Evolutionary conservation across 2,329 filamentous ascomycete genomes (phyloP).

Genomic region (Aspergillus quadrilineatus): DNA sequence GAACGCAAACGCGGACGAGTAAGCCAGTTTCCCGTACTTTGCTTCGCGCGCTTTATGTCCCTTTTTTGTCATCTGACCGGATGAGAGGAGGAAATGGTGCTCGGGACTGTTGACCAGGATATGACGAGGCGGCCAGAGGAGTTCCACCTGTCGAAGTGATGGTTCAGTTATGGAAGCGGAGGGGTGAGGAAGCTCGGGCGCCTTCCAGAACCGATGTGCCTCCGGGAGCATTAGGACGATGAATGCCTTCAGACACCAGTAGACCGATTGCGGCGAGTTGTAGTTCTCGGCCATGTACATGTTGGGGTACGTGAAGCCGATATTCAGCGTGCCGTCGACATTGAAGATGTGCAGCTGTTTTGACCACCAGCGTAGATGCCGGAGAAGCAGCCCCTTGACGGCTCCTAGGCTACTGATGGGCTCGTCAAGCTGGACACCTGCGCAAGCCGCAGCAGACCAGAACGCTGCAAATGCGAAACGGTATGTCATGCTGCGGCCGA

Average conservation of each 20-base stretch:
- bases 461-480: constrained; percentile 53
- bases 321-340: constrained; percentile 51
- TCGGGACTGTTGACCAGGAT: constrained; percentile 43
- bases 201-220: constrained; percentile 48
- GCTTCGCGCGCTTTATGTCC: constrained; percentile 45
- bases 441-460: constrained; percentile 48
- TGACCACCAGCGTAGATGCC: constrained; percentile 54
- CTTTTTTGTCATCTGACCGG: constrained; percentile 41
- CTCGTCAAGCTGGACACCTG: constrained; percentile 40
- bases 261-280: constrained; percentile 57
- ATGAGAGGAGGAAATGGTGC: constrained; percentile 48
- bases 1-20: constrained; percentile 51
- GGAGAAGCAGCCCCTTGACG: constrained; percentile 51
- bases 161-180: constrained; percentile 10
- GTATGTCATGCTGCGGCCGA: constrained; percentile 54
- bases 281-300: constrained; percentile 59
- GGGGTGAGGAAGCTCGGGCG: constrained; percentile 40
- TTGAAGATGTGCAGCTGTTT: constrained; percentile 48
- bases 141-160: constrained; percentile 13
- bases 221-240: constrained; percentile 41
- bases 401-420: constrained; percentile 41
- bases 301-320: constrained; percentile 50
- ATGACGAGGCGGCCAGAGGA: constrained; percentile 39
- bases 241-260: constrained; percentile 56
- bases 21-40: constrained; percentile 52